Evolutionary conservation across 2,329 filamentous ascomycete species (phyloP), one percentile per base, ranked within the genome.

Genomic region (Cryphonectria carpinicola): DNA sequence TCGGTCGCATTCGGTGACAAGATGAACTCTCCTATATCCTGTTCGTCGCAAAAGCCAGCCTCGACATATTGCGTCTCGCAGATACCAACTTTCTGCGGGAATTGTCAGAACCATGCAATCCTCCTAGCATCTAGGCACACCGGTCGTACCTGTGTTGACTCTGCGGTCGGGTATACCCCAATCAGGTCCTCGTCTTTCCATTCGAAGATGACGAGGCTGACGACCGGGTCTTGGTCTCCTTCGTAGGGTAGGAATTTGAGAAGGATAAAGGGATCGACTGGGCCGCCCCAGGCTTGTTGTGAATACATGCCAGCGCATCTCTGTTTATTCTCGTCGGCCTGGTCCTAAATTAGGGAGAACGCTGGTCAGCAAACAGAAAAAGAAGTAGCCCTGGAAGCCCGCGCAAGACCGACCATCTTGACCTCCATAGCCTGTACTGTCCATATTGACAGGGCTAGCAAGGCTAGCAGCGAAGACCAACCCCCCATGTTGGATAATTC

Each of bases 251-350:
- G 82, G 77, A 97, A 97, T 78, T 93, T 94, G 80, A 94, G 87
- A 75, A 92, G 87, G 80, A 98, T 97, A 83, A 94, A 97, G 28
- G 95, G 95, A 76, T 98, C 93, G 72, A 94, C 88, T 49, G 89
- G 88, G 71, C 95, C 95, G 76, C 94, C 94, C 95, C 95, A 98
- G 66, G 92, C 88, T 77, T 90, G 92, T 79, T 89, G 91, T 83
- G 93, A 95, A 84, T 98, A 98, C 95, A 98, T 98, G 83, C 95
- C 89, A 69, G 88, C 85, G 84, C 95, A 98, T 88, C 92, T 89
- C 83, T 97, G 93, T 78, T 90, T 87, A 78, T 95, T 92, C 49
- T 91, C 87, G 66, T 93, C 89, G 69, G 90, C 89, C 79, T 96
- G 87, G 80, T 93, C 91, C 93, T 97, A 74, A 52, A 74, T 43